Conservation (phyloP, 306 rosid genomes). For the Quercus alba region DNA sequence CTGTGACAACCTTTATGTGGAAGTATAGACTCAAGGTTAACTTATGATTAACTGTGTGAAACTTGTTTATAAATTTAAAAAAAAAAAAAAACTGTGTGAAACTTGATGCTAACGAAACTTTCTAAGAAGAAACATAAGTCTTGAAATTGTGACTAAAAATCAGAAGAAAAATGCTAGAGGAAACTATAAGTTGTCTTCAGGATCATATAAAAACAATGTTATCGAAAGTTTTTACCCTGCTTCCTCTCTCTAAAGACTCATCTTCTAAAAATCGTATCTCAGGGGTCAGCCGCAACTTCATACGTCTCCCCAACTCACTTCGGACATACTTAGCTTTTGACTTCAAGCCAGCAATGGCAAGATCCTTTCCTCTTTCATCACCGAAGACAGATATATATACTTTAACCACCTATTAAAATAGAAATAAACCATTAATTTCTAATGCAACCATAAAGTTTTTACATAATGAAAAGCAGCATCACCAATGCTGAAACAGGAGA, state of each 20-base stretch:
- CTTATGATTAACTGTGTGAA: background rate
- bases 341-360: conserved; percentile 88
- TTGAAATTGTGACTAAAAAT: background rate
- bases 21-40: conserved; percentile 1
- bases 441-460: background rate
- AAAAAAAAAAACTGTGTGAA: background rate
- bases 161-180: background rate
- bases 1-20: background rate
- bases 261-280: conserved; percentile 92
- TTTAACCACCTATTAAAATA: conserved; percentile 61
- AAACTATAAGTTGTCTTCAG: background rate
- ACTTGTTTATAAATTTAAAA: background rate
- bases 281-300: conserved; percentile 85
- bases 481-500: background rate
- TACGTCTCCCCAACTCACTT: conserved; percentile 73
- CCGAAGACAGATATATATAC: conserved; percentile 92
- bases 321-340: conserved; percentile 90
- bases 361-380: conserved; percentile 88
- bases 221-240: conserved; percentile 58
- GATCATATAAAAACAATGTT: background rate
- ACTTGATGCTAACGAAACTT: background rate
- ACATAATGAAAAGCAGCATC: background rate
- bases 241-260: conserved; percentile 87
- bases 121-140: background rate
- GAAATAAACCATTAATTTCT: background rate